Conservation (phyloP, 1,284 basidiomycete species). For the Rhizoctonia solani region DNA sequence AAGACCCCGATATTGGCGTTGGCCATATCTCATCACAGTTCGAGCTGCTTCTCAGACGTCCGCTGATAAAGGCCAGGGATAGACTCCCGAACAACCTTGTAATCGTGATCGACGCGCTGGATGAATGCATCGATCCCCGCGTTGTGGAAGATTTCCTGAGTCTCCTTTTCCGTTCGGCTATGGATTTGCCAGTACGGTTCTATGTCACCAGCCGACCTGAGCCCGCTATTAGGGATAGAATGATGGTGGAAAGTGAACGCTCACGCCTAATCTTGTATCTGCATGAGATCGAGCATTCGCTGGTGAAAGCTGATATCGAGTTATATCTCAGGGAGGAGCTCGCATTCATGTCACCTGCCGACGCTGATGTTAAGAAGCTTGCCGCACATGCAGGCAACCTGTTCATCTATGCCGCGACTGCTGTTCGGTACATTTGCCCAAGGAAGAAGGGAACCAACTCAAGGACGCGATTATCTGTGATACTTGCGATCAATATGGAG, state of each 20-base stretch:
- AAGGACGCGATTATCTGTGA: not conserved
- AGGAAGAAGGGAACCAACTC: not conserved
- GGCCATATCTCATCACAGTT: not conserved
- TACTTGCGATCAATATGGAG: not conserved
- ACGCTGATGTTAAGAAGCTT: not conserved
- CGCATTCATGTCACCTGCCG: not conserved
- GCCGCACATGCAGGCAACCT: not conserved
- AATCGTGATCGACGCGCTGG: constrained; percentile 10
- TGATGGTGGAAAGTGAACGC: not conserved
- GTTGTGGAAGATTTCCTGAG: not conserved
- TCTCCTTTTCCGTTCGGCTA: not conserved
- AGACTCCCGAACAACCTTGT: not conserved
- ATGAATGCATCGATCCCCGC: not conserved
- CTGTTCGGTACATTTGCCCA: constrained; percentile 1
- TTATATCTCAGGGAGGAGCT: constrained; percentile 4
- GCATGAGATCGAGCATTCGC: constrained; percentile 34
- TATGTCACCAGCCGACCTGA: constrained; percentile 11
- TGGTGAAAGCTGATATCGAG: constrained; percentile 31
- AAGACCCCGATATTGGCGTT: not conserved
- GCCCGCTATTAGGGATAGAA: not conserved
- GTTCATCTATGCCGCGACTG: constrained; percentile 16
- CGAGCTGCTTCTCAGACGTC: not conserved
- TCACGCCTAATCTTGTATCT: not conserved
- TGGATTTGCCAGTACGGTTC: not conserved
- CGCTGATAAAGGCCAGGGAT: not conserved